A percentile compares a stretch with the other conserved stretches of the same genome.
These are phyloP conservation scores for Xylaria hypoxylon DNA, from an alignment of 2,329 filamentous ascomycete species.

Conservation along the genomic window DNA sequence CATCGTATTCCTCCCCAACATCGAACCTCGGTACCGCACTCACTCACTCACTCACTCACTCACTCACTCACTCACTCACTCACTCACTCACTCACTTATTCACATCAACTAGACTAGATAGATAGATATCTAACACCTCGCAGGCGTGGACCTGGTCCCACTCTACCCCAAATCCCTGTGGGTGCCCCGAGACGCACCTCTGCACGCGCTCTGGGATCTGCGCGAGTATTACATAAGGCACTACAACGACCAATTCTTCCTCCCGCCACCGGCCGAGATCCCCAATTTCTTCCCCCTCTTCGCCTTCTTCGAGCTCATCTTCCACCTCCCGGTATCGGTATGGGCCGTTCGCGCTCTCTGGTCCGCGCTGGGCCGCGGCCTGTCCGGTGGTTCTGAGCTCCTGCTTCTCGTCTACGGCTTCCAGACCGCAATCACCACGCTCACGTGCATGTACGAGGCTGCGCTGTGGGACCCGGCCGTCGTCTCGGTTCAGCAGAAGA, in stretches of 20 bases:
- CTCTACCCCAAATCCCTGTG: conserved; percentile 64
- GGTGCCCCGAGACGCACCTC: conserved; percentile 55
- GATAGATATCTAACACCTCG: background rate
- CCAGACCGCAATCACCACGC: conserved; percentile 63
- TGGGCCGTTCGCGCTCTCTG: conserved; percentile 56
- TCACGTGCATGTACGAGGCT: conserved; percentile 64
- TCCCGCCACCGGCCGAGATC: conserved; percentile 50
- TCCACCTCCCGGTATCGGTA: background rate
- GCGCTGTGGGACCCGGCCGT: conserved; percentile 61
- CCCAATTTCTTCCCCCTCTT: conserved; percentile 29
- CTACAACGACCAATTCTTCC: conserved; percentile 66
- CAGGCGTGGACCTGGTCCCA: conserved; percentile 65
- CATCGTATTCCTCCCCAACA: no score
- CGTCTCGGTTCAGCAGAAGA: conserved; percentile 59
- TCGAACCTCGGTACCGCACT: background rate
- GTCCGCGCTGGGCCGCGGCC: conserved; percentile 31
- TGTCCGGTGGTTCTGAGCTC: conserved; percentile 58
- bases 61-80: background rate
- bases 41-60: background rate
- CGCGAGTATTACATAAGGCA: conserved; percentile 60
- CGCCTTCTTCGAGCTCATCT: conserved; percentile 13
- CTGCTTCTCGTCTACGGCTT: conserved; percentile 64
- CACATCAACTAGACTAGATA: no score
- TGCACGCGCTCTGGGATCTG: conserved; percentile 61
- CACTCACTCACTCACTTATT: background rate